phyloP scores from a whole-genome alignment of 1,284 basidiomycete genomes.

The Leccinum holopus region DNA sequence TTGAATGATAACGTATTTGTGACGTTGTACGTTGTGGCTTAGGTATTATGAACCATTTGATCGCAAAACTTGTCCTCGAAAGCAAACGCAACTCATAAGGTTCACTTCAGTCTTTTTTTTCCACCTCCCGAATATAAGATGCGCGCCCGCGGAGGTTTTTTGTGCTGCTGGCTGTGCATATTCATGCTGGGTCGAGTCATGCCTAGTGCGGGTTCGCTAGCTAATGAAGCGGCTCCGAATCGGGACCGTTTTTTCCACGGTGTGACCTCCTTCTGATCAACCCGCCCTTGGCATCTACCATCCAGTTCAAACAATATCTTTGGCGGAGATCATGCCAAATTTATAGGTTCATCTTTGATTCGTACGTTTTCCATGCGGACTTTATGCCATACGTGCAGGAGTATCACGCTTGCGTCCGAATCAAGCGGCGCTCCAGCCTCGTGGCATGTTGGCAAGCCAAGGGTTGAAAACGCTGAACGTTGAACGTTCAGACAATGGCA shows the following conservation, averaged over 20 bases:
- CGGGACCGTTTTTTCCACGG: conserved; percentile 1
- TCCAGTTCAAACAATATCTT: neutral
- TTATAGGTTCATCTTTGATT: neutral
- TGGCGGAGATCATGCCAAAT: conserved; percentile 1
- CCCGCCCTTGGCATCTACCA: conserved; percentile 10
- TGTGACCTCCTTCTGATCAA: neutral
- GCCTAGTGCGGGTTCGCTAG: neutral
- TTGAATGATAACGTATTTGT: neutral
- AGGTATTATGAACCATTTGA: conserved; percentile 19
- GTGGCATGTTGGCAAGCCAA: conserved; percentile 23
- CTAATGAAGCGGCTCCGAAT: neutral
- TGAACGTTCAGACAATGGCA: neutral
- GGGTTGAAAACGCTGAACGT: too few species aligned
- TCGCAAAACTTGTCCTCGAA: neutral
- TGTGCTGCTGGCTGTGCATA: neutral
- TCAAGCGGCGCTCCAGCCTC: conserved; percentile 17
- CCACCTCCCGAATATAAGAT: neutral
- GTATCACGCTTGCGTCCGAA: neutral
- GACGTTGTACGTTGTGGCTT: neutral
- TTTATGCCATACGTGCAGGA: conserved; percentile 1
- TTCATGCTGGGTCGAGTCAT: neutral
- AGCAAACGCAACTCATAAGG: neutral
- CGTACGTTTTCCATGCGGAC: conserved; percentile 1
- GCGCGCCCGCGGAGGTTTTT: neutral
- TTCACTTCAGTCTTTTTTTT: neutral